These are phyloP conservation scores for Chalaropsis ovoidea DNA, from an alignment of 2,329 filamentous ascomycete species.

Conservation along the genomic window DNA sequence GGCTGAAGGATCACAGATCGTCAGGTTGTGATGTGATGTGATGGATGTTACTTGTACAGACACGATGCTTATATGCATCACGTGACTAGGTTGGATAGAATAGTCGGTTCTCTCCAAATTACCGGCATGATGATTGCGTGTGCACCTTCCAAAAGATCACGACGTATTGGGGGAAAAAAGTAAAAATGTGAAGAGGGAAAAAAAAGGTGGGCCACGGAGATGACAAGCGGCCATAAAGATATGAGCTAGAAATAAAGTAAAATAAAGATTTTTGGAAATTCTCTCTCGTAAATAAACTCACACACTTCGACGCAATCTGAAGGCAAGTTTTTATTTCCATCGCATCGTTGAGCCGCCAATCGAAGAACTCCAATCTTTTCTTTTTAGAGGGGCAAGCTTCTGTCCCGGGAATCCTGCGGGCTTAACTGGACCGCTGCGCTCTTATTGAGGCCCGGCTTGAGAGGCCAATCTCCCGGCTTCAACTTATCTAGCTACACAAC, in stretches of 20 bases:
- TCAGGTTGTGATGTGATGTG: background rate
- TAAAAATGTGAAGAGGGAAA: background rate
- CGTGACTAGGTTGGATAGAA: background rate
- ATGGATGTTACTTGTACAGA: background rate
- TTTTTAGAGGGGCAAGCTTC: conserved; percentile 1
- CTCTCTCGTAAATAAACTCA: background rate
- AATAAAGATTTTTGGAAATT: background rate
- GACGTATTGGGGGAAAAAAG: background rate
- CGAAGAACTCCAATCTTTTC: background rate
- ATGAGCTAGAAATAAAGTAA: background rate
- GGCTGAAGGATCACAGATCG: background rate
- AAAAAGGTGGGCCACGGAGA: background rate
- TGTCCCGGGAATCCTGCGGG: conserved; percentile 8
- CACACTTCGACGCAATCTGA: background rate
- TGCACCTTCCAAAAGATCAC: background rate
- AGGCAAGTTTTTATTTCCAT: background rate
- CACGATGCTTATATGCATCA: background rate
- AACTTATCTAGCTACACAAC: background rate
- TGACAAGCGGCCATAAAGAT: background rate
- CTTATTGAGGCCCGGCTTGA: background rate
- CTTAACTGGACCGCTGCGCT: background rate
- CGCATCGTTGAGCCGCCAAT: background rate
- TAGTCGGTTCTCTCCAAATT: background rate
- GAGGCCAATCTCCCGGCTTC: too few species aligned
- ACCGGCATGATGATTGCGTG: background rate